Evolutionary conservation across 2,329 filamentous ascomycete genomes (phyloP).

Genomic region (Microcyclosporella mali): DNA sequence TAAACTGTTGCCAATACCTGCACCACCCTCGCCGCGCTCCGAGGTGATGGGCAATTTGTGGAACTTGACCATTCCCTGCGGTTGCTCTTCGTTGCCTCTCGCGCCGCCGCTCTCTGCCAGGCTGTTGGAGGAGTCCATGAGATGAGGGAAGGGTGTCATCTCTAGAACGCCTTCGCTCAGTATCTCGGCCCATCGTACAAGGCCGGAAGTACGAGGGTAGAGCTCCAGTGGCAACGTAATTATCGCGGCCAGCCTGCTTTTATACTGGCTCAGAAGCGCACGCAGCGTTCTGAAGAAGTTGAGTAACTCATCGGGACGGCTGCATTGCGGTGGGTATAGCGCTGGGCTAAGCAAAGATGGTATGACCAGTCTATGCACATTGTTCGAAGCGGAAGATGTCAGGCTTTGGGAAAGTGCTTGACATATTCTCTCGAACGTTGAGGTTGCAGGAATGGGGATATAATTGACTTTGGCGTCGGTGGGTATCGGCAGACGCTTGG

Average conservation of each 20-base stretch:
- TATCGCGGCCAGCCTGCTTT: constrained; percentile 61
- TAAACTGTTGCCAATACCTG: constrained; percentile 54
- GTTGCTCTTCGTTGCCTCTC: constrained; percentile 62
- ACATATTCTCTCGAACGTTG: constrained; percentile 59
- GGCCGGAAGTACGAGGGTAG: constrained; percentile 66
- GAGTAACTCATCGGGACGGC: constrained; percentile 66
- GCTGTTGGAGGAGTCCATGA: constrained; percentile 44
- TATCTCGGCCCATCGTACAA: constrained; percentile 80
- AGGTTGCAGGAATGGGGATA: constrained; percentile 59
- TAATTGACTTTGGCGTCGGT: constrained; percentile 38
- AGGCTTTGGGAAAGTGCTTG: constrained; percentile 52
- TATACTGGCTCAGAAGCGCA: constrained; percentile 63
- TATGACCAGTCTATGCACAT: constrained; percentile 75
- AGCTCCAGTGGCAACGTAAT: constrained; percentile 74
- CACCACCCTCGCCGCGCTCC: constrained; percentile 77
- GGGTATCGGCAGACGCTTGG: constrained; percentile 43
- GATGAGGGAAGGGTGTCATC: constrained; percentile 66
- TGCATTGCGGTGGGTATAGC: constrained; percentile 64
- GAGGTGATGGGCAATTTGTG: constrained; percentile 79
- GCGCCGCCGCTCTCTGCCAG: constrained; percentile 43
- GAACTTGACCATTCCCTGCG: constrained; percentile 78
- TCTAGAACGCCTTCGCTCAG: constrained; percentile 82
- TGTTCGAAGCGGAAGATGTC: constrained; percentile 51
- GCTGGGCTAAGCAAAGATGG: constrained; percentile 82
- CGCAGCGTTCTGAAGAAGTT: constrained; percentile 76